These are phyloP conservation scores for Echinochloa phyllopogon DNA, from an alignment of 176 grass and related monocot genomes.

Conservation along the genomic window DNA sequence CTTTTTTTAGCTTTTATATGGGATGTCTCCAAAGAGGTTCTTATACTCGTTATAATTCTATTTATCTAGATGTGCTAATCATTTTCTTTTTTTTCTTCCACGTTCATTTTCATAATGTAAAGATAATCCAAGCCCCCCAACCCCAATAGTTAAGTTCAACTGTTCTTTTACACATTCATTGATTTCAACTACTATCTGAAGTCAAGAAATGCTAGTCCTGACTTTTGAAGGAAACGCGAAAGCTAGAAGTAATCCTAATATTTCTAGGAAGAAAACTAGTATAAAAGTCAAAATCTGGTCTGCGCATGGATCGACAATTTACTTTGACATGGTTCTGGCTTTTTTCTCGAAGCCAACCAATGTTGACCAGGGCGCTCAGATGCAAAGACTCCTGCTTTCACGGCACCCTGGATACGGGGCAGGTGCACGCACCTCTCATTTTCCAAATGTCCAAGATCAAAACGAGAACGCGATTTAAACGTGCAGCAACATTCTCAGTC, in stretches of 20 bases:
- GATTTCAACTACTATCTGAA: not conserved
- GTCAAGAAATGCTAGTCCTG: not conserved
- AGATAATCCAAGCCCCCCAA: not conserved
- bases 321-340: too few relatives aligned
- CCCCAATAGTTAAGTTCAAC: not conserved
- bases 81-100: not conserved
- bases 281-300: too few relatives aligned
- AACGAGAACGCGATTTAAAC: too few relatives aligned
- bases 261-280: too few relatives aligned
- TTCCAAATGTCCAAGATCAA: too few relatives aligned
- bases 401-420: too few relatives aligned
- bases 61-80: not conserved
- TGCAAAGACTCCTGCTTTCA: too few relatives aligned
- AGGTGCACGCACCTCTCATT: too few relatives aligned
- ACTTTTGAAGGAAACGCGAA: too few relatives aligned
- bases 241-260: too few relatives aligned
- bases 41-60: not conserved
- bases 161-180: not conserved
- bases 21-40: not conserved
- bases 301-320: too few relatives aligned
- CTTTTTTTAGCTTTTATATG: not conserved
- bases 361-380: not conserved
- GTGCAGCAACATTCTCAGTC: too few relatives aligned
- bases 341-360: not conserved
- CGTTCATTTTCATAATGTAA: not conserved